Percentiles rank a stretch among this genome's conserved stretches.
Conservation (phyloP, 441 rosid genomes). For the Gossypium schwendimanii region DNA sequence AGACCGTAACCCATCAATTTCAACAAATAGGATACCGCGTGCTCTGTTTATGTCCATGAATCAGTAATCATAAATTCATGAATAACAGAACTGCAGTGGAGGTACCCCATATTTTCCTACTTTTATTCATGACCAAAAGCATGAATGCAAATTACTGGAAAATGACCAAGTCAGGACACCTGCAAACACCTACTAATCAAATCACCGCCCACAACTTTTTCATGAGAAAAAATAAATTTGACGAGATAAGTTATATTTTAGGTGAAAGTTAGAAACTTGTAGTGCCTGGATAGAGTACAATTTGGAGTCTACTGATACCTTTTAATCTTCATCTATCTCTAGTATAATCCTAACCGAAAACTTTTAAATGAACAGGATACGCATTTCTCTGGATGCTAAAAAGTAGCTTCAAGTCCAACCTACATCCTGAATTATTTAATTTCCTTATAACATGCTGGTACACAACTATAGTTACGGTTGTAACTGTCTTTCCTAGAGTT, state of each 20-base stretch:
- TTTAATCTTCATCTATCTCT: neutral
- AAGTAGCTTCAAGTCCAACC: neutral
- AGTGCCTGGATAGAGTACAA: neutral
- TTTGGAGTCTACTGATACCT: neutral
- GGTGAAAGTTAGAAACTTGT: neutral
- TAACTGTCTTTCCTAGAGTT: neutral
- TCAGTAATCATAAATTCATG: neutral
- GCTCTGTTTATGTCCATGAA: too few species aligned
- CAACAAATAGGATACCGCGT: too few species aligned
- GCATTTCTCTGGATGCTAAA: neutral
- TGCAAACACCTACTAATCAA: neutral
- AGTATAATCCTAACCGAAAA: neutral
- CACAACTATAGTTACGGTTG: neutral
- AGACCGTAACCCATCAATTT: too few species aligned
- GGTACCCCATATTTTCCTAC: slow-evolving; percentile 1
- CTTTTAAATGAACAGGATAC: neutral
- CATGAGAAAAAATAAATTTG: neutral
- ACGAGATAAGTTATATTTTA: neutral
- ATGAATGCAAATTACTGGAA: neutral
- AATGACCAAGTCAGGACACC: neutral
- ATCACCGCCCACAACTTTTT: neutral
- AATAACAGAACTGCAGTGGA: neutral
- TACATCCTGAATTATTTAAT: neutral
- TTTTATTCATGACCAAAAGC: slow-evolving; percentile 1
- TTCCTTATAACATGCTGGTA: neutral